Conservation (phyloP, 2,329 filamentous ascomycete species). For the Neofusicoccum ribis region DNA sequence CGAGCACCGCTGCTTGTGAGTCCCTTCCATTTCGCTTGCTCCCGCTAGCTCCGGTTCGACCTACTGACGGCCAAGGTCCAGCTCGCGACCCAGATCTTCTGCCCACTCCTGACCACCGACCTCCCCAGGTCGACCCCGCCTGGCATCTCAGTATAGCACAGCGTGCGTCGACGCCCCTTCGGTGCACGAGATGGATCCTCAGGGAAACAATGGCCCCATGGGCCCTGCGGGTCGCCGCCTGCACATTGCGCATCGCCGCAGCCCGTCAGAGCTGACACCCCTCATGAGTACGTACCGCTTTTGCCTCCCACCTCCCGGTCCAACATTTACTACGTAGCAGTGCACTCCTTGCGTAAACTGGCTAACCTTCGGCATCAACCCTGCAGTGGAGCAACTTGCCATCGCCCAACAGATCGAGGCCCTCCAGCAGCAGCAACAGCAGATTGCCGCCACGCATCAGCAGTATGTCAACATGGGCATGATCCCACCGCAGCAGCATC, state of each 20-base stretch:
- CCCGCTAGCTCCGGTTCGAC: constrained; percentile 17
- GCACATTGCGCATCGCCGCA: constrained; percentile 95
- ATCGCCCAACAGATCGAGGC: constrained; percentile 98
- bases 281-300: constrained; percentile 80
- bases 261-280: constrained; percentile 94
- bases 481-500: constrained; percentile 79
- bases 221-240: constrained; percentile 85
- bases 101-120: constrained; percentile 13
- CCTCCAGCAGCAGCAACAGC: constrained; percentile 95
- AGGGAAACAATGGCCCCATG: constrained; percentile 54
- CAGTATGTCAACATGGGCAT: constrained; percentile 98
- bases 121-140: constrained; percentile 14
- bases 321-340: constrained; percentile 7
- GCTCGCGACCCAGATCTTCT: constrained; percentile 13
- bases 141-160: constrained; percentile 8
- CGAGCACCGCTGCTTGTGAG: constrained; percentile 15
- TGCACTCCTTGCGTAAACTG: constrained; percentile 4
- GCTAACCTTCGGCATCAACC: constrained; percentile 27
- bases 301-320: constrained; percentile 31
- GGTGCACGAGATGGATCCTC: constrained; percentile 44
- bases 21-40: constrained; percentile 17
- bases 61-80: constrained; percentile 6
- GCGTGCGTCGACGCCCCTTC: constrained; percentile 4
- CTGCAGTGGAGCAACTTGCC: constrained; percentile 88
- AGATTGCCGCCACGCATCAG: constrained; percentile 93